A percentile compares a stretch with the other conserved stretches of the same genome.
phyloP scores from a whole-genome alignment of 306 rosid species.

The Rosa chinensis region DNA sequence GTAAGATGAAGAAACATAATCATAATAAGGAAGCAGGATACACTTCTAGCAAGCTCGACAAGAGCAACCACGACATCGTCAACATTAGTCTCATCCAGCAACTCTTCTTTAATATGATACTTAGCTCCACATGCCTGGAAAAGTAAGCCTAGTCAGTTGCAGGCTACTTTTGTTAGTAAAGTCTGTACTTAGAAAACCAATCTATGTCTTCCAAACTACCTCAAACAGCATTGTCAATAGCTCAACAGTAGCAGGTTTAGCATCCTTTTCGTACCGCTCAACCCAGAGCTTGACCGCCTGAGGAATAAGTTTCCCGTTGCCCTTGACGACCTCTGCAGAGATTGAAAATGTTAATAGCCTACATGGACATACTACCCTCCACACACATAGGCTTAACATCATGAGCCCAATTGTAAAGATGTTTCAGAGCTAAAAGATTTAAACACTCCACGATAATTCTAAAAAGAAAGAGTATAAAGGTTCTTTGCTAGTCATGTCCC shows the following conservation, averaged over 20 bases:
- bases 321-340: slow-evolving; percentile 76
- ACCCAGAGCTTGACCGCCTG: slow-evolving; percentile 85
- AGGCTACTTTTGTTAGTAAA: not conserved
- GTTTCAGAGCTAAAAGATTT: not conserved
- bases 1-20: not conserved
- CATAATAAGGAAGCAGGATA: slow-evolving; percentile 36
- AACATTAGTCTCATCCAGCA: slow-evolving; percentile 78
- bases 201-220: slow-evolving; percentile 39
- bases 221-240: slow-evolving; percentile 83
- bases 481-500: not conserved
- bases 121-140: slow-evolving; percentile 93
- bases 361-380: not conserved
- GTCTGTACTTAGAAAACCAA: not conserved
- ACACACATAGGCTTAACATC: too few species aligned
- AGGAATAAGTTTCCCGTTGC: slow-evolving; percentile 68
- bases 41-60: slow-evolving; percentile 80
- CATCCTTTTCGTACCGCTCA: slow-evolving; percentile 77
- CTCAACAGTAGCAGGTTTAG: slow-evolving; percentile 74
- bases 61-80: slow-evolving; percentile 95
- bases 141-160: slow-evolving; percentile 29
- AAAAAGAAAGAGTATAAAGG: not conserved
- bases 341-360: slow-evolving; percentile 14
- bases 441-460: too few species aligned
- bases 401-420: too few species aligned
- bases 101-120: slow-evolving; percentile 64